phyloP scores from a whole-genome alignment of 257 asterid genomes.

The Vinca minor region DNA sequence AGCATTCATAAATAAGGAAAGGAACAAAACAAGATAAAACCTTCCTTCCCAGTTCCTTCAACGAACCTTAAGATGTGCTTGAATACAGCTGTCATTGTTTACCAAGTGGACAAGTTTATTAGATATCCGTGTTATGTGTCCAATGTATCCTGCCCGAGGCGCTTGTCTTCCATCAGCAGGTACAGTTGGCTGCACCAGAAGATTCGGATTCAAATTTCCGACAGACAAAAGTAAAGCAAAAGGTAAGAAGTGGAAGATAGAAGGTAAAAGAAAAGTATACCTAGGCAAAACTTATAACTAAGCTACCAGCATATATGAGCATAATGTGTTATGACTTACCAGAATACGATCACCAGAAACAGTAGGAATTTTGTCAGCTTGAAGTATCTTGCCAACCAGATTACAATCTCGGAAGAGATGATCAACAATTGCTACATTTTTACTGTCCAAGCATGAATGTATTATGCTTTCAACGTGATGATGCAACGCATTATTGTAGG shows the following conservation, averaged over 20 bases:
- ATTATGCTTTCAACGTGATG: constrained; percentile 91
- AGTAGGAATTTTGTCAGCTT: constrained; percentile 51
- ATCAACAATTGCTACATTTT: constrained; percentile 40
- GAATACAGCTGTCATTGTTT: constrained; percentile 41
- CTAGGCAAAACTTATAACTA: background rate
- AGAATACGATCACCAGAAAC: constrained; percentile 45
- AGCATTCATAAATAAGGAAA: background rate
- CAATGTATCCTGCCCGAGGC: constrained; percentile 78
- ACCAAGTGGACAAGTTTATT: constrained; percentile 71
- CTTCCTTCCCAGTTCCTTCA: too few relatives aligned
- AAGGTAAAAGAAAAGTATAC: background rate
- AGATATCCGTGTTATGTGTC: constrained; percentile 76
- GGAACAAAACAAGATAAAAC: background rate
- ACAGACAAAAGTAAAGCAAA: background rate
- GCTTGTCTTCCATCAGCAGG: constrained; percentile 56
- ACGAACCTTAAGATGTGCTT: constrained; percentile 65
- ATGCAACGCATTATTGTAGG: constrained; percentile 88
- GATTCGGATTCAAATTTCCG: constrained; percentile 11
- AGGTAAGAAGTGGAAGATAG: background rate
- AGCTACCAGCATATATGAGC: background rate
- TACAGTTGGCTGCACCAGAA: constrained; percentile 61
- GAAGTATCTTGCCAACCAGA: constrained; percentile 64
- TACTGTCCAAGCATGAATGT: constrained; percentile 82
- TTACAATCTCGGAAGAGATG: constrained; percentile 72
- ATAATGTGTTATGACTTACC: constrained; percentile 31